phyloP scores from a whole-genome alignment of 352 stramenopile genomes.

The Pythium brachiatum region DNA sequence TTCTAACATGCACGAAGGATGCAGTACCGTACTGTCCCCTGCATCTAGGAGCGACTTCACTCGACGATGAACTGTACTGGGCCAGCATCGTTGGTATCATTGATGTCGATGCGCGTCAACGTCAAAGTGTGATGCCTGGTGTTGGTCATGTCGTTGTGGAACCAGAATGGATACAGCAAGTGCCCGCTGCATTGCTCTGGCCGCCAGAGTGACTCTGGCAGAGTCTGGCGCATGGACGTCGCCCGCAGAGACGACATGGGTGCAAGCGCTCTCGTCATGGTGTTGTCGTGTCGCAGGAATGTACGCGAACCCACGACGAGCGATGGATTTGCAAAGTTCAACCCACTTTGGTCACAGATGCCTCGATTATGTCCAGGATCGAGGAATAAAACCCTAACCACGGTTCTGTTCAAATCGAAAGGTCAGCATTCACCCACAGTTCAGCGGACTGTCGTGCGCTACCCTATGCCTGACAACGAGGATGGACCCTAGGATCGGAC shows the following conservation, averaged over 20 bases:
- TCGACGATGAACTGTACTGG: too few species aligned
- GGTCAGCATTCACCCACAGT: constrained; percentile 25
- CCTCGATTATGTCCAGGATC: constrained; percentile 13
- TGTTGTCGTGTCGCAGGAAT: constrained; percentile 23
- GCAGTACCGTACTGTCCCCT: too few species aligned
- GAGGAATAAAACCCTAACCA: constrained; percentile 17
- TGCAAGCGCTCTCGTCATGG: constrained; percentile 23
- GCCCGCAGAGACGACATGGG: constrained; percentile 15
- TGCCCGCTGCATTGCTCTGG: too few species aligned
- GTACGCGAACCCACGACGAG: constrained; percentile 22
- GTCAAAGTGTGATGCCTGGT: neutral
- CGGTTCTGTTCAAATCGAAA: constrained; percentile 15
- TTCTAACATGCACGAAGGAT: too few species aligned
- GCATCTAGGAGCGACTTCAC: too few species aligned
- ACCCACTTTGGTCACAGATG: constrained; percentile 28
- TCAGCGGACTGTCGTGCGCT: constrained; percentile 25
- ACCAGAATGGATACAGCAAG: constrained; percentile 10
- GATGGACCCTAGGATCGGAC: constrained; percentile 9
- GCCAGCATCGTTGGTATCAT: too few species aligned
- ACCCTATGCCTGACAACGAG: constrained; percentile 19
- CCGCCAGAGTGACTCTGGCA: too few species aligned
- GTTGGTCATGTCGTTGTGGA: neutral
- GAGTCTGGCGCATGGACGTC: constrained; percentile 5
- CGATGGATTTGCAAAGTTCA: constrained; percentile 20
- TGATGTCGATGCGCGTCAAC: too few species aligned